Percentiles rank a stretch among this genome's conserved stretches.
These are phyloP conservation scores for Auricularia sp. DNA, from an alignment of 768 basidiomycete genomes.

Conservation along the genomic window DNA sequence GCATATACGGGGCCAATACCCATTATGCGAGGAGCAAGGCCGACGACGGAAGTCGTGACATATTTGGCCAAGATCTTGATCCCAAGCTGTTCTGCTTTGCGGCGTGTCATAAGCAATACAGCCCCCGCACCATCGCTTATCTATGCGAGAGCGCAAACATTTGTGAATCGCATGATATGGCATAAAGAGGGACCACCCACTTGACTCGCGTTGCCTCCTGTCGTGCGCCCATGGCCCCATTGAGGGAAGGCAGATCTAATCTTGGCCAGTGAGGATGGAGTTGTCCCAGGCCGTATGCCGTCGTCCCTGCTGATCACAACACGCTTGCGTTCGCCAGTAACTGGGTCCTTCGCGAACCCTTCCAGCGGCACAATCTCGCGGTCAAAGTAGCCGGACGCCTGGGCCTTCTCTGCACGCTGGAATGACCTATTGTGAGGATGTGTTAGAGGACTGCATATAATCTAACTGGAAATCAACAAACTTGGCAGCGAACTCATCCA, in stretches of 20 bases:
- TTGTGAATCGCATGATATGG: too few relatives aligned
- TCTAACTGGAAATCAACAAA: conserved; percentile 1
- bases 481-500: conserved; percentile 62
- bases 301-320: conserved; percentile 63
- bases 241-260: conserved; percentile 73
- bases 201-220: conserved; percentile 81
- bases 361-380: conserved; percentile 66
- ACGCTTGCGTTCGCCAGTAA: conserved; percentile 32
- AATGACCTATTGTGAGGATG: conserved; percentile 35
- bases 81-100: conserved; percentile 67
- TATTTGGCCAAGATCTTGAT: conserved; percentile 60
- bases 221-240: conserved; percentile 63
- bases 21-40: conserved; percentile 75
- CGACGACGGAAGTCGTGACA: conserved; percentile 20
- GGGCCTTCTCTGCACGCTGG: conserved; percentile 66
- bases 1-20: conserved; percentile 39
- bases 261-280: conserved; percentile 49
- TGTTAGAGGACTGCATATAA: neutral
- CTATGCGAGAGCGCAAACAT: neutral
- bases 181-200: neutral
- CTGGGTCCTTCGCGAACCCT: conserved; percentile 12
- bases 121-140: conserved; percentile 79
- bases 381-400: conserved; percentile 52
- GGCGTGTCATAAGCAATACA: conserved; percentile 68
- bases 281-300: conserved; percentile 67